A percentile compares a stretch with the other conserved stretches of the same genome.
phyloP scores from a whole-genome alignment of 352 stramenopile genomes.

The Phytopythium sindhum region DNA sequence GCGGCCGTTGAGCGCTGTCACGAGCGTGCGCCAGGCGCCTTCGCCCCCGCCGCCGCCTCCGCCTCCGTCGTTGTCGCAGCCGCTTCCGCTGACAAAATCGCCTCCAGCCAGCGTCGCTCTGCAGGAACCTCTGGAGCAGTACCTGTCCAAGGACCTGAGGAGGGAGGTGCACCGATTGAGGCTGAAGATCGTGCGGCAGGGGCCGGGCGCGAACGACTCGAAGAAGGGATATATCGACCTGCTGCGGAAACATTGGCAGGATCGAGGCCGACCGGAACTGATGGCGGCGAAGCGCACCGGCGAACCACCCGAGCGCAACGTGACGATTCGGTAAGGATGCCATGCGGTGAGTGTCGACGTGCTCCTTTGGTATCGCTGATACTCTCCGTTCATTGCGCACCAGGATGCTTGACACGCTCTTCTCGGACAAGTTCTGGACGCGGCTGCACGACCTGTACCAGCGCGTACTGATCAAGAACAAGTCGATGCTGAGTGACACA shows the following conservation, averaged over 20 bases:
- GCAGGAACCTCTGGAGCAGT: slow-evolving; percentile 31
- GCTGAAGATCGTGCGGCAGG: slow-evolving; percentile 23
- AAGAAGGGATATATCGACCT: slow-evolving; percentile 39
- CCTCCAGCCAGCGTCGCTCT: slow-evolving; percentile 1
- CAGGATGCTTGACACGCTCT: slow-evolving; percentile 15
- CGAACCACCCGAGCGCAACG: neutral
- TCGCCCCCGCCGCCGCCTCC: neutral
- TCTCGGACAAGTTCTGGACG: slow-evolving; percentile 18
- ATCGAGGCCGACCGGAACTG: neutral
- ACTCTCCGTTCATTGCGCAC: neutral
- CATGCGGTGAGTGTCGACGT: neutral
- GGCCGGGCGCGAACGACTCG: slow-evolving; percentile 26
- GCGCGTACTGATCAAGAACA: slow-evolving; percentile 12
- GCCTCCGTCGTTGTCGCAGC: neutral
- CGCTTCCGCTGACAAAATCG: neutral
- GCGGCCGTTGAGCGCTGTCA: neutral
- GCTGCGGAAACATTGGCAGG: slow-evolving; percentile 14
- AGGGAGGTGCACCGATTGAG: slow-evolving; percentile 34
- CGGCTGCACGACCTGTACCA: slow-evolving; percentile 14
- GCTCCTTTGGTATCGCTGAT: neutral
- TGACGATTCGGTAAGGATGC: neutral
- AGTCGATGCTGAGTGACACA: slow-evolving; percentile 20
- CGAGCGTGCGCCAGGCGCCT: neutral
- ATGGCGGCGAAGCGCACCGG: neutral
- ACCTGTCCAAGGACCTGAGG: slow-evolving; percentile 27